A percentile compares a stretch with the other conserved stretches of the same genome.
These are phyloP conservation scores for Dothistroma pini DNA, from an alignment of 2,329 filamentous ascomycete species.

Conservation along the genomic window DNA sequence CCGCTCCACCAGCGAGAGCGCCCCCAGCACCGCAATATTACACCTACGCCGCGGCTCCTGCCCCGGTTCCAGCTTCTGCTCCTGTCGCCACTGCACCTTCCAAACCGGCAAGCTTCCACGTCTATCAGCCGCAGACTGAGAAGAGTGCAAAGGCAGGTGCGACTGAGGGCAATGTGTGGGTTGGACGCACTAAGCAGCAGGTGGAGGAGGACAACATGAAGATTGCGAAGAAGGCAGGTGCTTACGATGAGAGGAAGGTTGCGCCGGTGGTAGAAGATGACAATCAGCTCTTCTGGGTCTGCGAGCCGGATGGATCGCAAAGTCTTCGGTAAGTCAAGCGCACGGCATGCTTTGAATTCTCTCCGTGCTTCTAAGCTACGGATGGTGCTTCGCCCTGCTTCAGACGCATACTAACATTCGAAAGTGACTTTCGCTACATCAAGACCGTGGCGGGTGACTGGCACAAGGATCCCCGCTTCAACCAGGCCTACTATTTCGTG, in stretches of 20 bases:
- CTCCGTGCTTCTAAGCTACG: too few species aligned
- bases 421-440: conserved; percentile 31
- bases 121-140: conserved; percentile 17
- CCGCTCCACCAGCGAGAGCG: conserved; percentile 9
- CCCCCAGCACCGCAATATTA: conserved; percentile 12
- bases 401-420: not conserved
- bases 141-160: conserved; percentile 6
- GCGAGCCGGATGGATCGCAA: conserved; percentile 30
- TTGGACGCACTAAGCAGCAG: conserved; percentile 37
- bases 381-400: not conserved
- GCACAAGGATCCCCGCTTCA: conserved; percentile 34
- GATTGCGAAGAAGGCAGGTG: conserved; percentile 34
- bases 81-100: not conserved
- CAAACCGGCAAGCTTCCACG: conserved; percentile 13
- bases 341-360: too few species aligned
- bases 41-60: conserved; percentile 8
- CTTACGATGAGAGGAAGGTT: conserved; percentile 34
- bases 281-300: conserved; percentile 37
- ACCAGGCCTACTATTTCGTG: conserved; percentile 35
- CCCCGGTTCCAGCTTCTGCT: conserved; percentile 7
- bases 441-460: conserved; percentile 35
- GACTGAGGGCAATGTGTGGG: conserved; percentile 28
- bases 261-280: conserved; percentile 32
- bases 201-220: conserved; percentile 40
- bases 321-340: conserved; percentile 31